phyloP scores from a whole-genome alignment of 352 stramenopile species.

The Pythium scleroteichum region DNA sequence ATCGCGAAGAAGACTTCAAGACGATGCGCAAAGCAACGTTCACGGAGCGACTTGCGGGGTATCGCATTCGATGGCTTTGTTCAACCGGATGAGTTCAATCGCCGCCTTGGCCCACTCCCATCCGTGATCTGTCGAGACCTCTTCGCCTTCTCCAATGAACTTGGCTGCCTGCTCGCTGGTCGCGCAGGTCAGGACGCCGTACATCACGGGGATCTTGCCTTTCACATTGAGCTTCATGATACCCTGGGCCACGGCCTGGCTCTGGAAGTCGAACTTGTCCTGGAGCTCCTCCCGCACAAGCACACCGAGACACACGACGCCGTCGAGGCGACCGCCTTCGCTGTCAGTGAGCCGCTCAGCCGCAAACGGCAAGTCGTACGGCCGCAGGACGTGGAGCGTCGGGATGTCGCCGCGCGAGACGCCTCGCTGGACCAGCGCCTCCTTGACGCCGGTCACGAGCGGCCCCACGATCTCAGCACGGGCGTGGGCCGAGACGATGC shows the following conservation, averaged over 20 bases:
- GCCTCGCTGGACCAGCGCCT: constrained; percentile 21
- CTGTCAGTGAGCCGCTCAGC: constrained; percentile 22
- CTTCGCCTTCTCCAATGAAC: constrained; percentile 23
- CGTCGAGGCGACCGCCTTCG: constrained; percentile 14
- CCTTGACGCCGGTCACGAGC: constrained; percentile 21
- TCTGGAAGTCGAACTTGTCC: constrained; percentile 26
- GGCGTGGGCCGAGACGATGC: constrained; percentile 24
- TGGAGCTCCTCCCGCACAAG: constrained; percentile 22
- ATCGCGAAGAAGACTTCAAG: too few relatives aligned
- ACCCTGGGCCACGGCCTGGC: constrained; percentile 21
- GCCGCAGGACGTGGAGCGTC: constrained; percentile 18
- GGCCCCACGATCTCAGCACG: constrained; percentile 21
- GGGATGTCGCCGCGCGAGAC: constrained; percentile 24
- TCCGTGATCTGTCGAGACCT: constrained; percentile 26
- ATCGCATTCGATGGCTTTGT: constrained; percentile 12
- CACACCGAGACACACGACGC: constrained; percentile 24
- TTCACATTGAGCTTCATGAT: constrained; percentile 37
- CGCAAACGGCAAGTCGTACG: constrained; percentile 27
- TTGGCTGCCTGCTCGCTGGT: constrained; percentile 14
- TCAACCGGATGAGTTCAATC: constrained; percentile 27
- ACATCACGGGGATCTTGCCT: constrained; percentile 22
- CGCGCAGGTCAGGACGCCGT: constrained; percentile 25
- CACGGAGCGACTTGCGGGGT: neutral
- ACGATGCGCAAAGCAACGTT: too few relatives aligned
- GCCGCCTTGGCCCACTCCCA: constrained; percentile 31